phyloP scores from a whole-genome alignment of 352 stramenopile species.

The Globisporangium echinulatum region DNA sequence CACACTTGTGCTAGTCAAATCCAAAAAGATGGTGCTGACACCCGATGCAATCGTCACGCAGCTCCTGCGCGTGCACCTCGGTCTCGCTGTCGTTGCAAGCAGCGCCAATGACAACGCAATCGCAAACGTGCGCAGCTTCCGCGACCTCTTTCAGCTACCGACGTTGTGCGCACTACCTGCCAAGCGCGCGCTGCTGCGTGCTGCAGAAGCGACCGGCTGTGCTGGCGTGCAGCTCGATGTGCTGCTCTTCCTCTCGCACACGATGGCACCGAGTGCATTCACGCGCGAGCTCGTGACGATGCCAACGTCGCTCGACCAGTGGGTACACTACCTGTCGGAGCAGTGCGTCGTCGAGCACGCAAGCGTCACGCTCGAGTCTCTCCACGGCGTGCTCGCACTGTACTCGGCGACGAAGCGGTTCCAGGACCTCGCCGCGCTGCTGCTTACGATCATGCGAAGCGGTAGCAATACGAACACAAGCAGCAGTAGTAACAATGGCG shows the following conservation, averaged over 20 bases:
- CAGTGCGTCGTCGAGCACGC: constrained; percentile 45
- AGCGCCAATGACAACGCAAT: not conserved
- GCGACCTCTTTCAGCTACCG: constrained; percentile 44
- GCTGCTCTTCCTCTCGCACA: constrained; percentile 73
- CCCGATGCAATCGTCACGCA: constrained; percentile 48
- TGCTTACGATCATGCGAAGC: constrained; percentile 45
- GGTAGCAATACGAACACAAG: constrained; percentile 5
- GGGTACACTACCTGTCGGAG: constrained; percentile 61
- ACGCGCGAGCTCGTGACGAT: constrained; percentile 32
- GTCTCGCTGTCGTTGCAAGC: constrained; percentile 30
- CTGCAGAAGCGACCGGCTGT: constrained; percentile 45
- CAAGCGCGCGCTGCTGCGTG: constrained; percentile 44
- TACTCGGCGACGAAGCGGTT: constrained; percentile 42
- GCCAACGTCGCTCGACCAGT: constrained; percentile 45
- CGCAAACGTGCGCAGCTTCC: constrained; percentile 28
- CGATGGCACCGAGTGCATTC: constrained; percentile 53
- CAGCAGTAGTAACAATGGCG: not conserved
- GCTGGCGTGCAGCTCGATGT: constrained; percentile 60
- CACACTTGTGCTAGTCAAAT: too few relatives aligned
- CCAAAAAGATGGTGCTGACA: not conserved
- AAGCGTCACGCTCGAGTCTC: constrained; percentile 34
- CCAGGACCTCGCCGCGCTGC: constrained; percentile 45
- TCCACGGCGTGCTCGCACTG: constrained; percentile 36
- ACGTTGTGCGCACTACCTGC: constrained; percentile 23
- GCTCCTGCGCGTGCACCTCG: constrained; percentile 85